A percentile compares a stretch with the other conserved stretches of the same genome.
These are phyloP conservation scores for Ceratocystis eucalypticola DNA, from an alignment of 2,329 filamentous ascomycete species.

Conservation along the genomic window DNA sequence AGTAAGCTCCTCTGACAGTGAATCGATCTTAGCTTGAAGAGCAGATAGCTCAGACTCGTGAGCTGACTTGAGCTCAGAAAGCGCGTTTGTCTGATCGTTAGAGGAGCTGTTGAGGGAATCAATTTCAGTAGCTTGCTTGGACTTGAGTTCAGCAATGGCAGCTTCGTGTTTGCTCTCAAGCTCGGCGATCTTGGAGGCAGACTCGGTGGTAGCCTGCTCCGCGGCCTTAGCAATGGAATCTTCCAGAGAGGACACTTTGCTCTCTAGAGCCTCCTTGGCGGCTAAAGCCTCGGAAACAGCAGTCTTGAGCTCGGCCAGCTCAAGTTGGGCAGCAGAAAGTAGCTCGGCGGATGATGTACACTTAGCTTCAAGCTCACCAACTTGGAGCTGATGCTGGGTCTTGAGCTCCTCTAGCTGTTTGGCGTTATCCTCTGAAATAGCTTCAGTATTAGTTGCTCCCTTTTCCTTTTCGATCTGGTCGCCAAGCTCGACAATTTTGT, in stretches of 20 bases:
- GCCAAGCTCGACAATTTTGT: conserved; percentile 41
- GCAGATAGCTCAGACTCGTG: conserved; percentile 37
- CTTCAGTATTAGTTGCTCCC: conserved; percentile 29
- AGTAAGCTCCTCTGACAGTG: conserved; percentile 38
- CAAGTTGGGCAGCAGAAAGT: conserved; percentile 37
- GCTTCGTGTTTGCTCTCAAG: conserved; percentile 35
- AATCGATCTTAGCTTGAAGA: conserved; percentile 35
- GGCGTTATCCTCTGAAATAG: conserved; percentile 26
- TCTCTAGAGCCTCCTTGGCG: conserved; percentile 36
- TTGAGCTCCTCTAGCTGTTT: conserved; percentile 37
- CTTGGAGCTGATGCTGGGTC: conserved; percentile 36
- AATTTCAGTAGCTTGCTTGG: conserved; percentile 32
- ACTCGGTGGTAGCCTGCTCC: conserved; percentile 35
- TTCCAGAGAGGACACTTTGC: conserved; percentile 37
- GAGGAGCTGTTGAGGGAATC: conserved; percentile 12
- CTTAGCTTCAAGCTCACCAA: conserved; percentile 35
- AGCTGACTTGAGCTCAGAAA: conserved; percentile 37
- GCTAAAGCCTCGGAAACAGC: conserved; percentile 36
- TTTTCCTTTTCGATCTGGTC: conserved; percentile 36
- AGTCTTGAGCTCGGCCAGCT: conserved; percentile 37
- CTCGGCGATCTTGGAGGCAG: conserved; percentile 31
- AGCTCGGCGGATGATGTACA: conserved; percentile 38
- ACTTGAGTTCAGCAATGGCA: conserved; percentile 30
- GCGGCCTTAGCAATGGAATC: conserved; percentile 38
- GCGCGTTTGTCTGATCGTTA: conserved; percentile 29